Evolutionary conservation across 208 protist genomes (phyloP).

Genomic region (Leishmania arabica): DNA sequence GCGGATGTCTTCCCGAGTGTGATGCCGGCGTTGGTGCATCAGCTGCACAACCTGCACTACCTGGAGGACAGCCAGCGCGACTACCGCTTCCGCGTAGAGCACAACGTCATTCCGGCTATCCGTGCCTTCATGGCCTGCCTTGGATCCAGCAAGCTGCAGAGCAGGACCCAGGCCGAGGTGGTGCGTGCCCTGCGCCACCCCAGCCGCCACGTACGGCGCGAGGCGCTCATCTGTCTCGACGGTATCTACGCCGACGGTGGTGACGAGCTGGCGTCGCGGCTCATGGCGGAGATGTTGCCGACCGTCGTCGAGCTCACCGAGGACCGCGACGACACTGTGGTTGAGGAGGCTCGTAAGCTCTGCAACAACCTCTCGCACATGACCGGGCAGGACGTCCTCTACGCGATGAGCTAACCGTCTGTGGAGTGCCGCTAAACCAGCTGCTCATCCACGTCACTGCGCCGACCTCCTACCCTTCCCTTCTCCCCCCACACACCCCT

Average conservation of each 20-base stretch:
- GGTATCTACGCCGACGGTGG: slow-evolving; percentile 89
- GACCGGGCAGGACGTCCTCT: slow-evolving; percentile 89
- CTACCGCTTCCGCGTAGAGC: slow-evolving; percentile 74
- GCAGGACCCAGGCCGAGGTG: slow-evolving; percentile 85
- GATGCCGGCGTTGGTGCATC: slow-evolving; percentile 83
- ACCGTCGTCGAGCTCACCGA: slow-evolving; percentile 90
- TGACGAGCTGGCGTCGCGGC: slow-evolving; percentile 84
- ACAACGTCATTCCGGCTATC: slow-evolving; percentile 75
- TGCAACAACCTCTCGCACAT: slow-evolving; percentile 88
- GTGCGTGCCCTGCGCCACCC: slow-evolving; percentile 76
- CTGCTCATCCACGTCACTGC: background rate
- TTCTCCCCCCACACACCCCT: background rate
- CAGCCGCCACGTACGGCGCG: slow-evolving; percentile 64
- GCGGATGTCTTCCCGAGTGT: slow-evolving; percentile 80
- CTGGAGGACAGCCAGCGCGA: slow-evolving; percentile 63
- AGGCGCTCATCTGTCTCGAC: slow-evolving; percentile 71
- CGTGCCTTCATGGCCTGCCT: slow-evolving; percentile 80
- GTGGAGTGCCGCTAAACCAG: background rate
- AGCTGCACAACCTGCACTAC: slow-evolving; percentile 76
- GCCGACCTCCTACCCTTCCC: background rate
- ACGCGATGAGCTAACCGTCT: slow-evolving; percentile 71
- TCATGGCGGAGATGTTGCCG: slow-evolving; percentile 91
- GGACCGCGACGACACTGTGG: slow-evolving; percentile 77
- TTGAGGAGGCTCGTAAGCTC: slow-evolving; percentile 79
- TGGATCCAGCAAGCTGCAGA: slow-evolving; percentile 74